These are phyloP conservation scores for Ottelia alismoides DNA, from an alignment of 106 monocot species.

Conservation along the genomic window DNA sequence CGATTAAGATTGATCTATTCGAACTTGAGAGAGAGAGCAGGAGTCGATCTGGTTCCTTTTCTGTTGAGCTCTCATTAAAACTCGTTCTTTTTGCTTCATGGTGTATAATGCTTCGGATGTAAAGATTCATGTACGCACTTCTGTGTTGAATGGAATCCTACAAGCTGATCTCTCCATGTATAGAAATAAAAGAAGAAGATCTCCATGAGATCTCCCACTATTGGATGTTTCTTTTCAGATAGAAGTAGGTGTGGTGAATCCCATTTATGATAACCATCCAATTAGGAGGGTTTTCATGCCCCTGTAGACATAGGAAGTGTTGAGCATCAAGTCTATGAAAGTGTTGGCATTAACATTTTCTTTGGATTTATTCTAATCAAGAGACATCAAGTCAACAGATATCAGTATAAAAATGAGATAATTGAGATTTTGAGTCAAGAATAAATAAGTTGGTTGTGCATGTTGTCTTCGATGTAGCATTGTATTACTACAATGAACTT, in stretches of 20 bases:
- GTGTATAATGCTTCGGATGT: no score
- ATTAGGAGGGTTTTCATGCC: conserved; percentile 71
- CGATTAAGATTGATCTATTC: no score
- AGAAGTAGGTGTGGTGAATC: conserved; percentile 34
- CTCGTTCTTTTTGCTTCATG: no score
- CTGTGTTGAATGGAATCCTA: conserved; percentile 26
- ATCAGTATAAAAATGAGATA: no score
- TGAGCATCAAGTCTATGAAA: no score
- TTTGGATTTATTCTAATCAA: conserved; percentile 62
- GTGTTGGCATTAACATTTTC: conserved; percentile 72
- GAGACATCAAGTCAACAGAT: no score
- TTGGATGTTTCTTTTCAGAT: conserved; percentile 43
- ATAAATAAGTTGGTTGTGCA: conserved; percentile 54
- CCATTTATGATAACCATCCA: conserved; percentile 89
- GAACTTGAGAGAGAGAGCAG: no score
- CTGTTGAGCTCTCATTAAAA: no score
- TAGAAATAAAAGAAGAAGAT: conserved; percentile 42
- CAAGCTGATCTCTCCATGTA: conserved; percentile 67
- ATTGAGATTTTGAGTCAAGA: not conserved
- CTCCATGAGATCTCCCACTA: conserved; percentile 36
- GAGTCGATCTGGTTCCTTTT: no score
- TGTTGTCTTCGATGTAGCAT: conserved; percentile 89
- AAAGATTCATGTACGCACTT: conserved; percentile 21
- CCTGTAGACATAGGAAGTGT: conserved; percentile 74
- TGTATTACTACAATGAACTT: conserved; percentile 73